A percentile compares a stretch with the other conserved stretches of the same genome.
Evolutionary conservation across 305 asterid species (phyloP).

Genomic region (Fraxinus velutina): DNA sequence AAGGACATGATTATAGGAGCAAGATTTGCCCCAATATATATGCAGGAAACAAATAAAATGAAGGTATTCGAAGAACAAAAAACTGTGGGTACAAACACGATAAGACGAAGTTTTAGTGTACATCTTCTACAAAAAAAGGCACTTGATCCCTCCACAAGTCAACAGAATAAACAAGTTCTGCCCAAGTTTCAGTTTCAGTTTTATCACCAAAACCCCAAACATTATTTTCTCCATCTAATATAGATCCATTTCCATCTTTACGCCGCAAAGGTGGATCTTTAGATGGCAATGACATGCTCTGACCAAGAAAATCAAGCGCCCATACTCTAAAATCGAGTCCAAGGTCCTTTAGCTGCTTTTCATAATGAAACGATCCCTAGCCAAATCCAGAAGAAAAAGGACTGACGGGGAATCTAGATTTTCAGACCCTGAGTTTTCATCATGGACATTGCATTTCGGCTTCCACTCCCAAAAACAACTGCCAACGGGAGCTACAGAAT

Average conservation of each 20-base stretch:
- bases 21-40: not conserved
- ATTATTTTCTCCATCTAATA: conserved; percentile 31
- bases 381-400: conserved; percentile 91
- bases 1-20: not conserved
- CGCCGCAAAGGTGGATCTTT: conserved; percentile 64
- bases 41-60: not conserved
- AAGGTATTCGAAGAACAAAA: not conserved
- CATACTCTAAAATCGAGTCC: conserved; percentile 70
- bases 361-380: conserved; percentile 88
- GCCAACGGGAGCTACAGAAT: conserved; percentile 45
- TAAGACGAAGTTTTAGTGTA: conserved; percentile 24
- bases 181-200: conserved; percentile 55
- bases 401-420: conserved; percentile 67
- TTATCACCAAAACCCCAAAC: conserved; percentile 82
- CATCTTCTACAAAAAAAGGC: conserved; percentile 63
- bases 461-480: conserved; percentile 80
- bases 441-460: conserved; percentile 69
- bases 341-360: conserved; percentile 81
- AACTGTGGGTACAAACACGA: not conserved
- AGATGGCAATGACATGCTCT: conserved; percentile 56
- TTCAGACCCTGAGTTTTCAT: conserved; percentile 65
- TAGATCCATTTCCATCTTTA: conserved; percentile 20
- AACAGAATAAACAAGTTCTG: conserved; percentile 62
- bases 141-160: conserved; percentile 84
- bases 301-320: conserved; percentile 85